Conservation (phyloP, 2,329 filamentous ascomycete genomes). For the Aspergillus floridensis region DNA sequence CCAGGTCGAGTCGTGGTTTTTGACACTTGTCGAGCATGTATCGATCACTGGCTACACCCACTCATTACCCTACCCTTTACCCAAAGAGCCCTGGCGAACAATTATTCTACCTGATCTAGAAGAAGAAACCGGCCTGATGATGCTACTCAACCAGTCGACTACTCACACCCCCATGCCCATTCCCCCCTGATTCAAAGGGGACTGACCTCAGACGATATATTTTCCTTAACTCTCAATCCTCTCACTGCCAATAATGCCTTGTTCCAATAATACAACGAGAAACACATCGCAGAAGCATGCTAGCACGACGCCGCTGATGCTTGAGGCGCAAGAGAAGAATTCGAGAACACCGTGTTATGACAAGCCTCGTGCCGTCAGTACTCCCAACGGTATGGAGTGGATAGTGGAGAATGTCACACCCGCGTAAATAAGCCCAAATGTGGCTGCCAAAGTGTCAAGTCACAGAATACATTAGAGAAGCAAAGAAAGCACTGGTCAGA, state of each 20-base stretch:
- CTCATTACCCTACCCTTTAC: too few species aligned
- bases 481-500: neutral
- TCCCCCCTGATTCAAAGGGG: neutral
- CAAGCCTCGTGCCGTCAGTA: neutral
- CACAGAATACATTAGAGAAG: neutral
- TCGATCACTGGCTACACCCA: neutral
- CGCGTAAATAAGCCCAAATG: neutral
- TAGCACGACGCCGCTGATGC: neutral
- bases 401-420: neutral
- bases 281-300: neutral
- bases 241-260: neutral
- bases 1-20: too few species aligned
- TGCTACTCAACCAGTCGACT: neutral
- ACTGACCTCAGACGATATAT: neutral
- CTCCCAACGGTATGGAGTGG: neutral
- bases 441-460: neutral
- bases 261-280: neutral
- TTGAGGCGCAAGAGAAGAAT: neutral
- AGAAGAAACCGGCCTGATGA: neutral
- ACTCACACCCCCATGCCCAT: neutral
- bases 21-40: neutral
- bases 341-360: neutral
- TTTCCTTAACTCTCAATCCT: neutral
- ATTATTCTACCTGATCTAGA: neutral
- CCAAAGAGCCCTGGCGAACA: neutral